Evolutionary conservation across 2,329 filamentous ascomycete genomes (phyloP), one percentile per base, ranked within the genome.

Genomic region (Pseudogymnoascus sp.): DNA sequence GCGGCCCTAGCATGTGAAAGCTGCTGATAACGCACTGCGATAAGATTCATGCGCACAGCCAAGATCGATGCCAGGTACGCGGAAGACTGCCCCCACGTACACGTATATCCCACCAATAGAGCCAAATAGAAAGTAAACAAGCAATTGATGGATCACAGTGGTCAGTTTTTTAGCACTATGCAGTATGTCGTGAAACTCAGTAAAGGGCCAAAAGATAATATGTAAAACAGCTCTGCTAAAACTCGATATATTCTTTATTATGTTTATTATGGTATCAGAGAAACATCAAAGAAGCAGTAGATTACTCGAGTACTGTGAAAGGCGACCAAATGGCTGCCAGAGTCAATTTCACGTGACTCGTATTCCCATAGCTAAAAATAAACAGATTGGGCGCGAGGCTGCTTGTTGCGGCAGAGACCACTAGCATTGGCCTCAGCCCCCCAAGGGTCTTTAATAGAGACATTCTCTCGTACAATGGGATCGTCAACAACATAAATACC

Each of bases 1-100:
- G 26, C 47, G 15, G 8, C 29, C 37, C 9, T 54, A 35, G 47
- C 47, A 54, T 54, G 47, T 54, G 47, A 54, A 54, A 54, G 47
- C 47, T 54, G 47, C 47, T 54, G 47, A 54, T 54, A 54, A 54
- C 29, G 47, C 47, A 54, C 26, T n/a, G n/a, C 47, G 47, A 54
- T 54, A 54, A 54, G 47, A 54, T 54, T 33, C 26, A 50, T 37
- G 44, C 24, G 13, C 26, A 29, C n/a, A 11, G 47, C 47, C 47
- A 54, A 54, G 47, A 54, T 54, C 47, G 33, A 6, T 54, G 47
- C 47, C 47, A 54, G 47, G 47, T 54, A 54, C 47, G n/a, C 47
- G n/a, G n/a, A 54, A 33, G 47, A 4, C 21, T 21, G 9, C n/a
- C 44, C 47, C 26, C 21, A 21, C 21, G 21, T 21, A 21, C 21